Evolutionary conservation across 1,284 basidiomycete species (phyloP), one percentile per base, ranked within the genome.

Genomic region (Ganoderma sinense): DNA sequence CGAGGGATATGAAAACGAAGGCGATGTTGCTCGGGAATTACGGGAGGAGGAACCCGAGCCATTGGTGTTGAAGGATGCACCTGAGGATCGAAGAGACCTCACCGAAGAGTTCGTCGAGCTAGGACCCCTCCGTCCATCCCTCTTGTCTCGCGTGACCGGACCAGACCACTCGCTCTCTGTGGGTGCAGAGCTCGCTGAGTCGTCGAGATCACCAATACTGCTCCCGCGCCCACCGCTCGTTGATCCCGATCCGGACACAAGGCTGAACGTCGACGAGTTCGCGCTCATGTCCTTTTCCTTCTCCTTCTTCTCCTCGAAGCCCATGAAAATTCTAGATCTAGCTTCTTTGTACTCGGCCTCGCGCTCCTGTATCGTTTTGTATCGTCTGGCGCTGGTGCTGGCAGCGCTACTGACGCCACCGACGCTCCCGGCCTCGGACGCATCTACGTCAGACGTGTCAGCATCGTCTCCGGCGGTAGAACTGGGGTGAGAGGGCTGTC

Each of bases 271-370:
- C 6, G 92, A 94, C 7, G 91, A 93, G 76, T 91, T 91, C 14
- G 91, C 89, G 79, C 89, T 94, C 80, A 89, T 85, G 72, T 91
- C 90, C 75, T 89, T 91, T 64, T 91, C 92, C 79, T 93, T 92
- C 68, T 84, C 86, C 78, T 89, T 89, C 70, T 92, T 92, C 75
- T 92, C 92, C 76, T 93, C 86, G 75, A 94, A 93, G 70, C 82
- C 89, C 87, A 91, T 91, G 82, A 95, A 95, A 73, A 95, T 95
- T 66, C 94, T 87, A 45, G 89, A 90, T 56, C 94, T 89, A 39
- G 94, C 94, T 79, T 93, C 89, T 67, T 93, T 91, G 75, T 95
- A 95, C 16, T 92, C 94, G 2, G 92, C 94, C 77, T 93, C 92
- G 60, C 94, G 90, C 78, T 94, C 90, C 75, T 91, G 91, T 51